Evolutionary conservation across 495 filamentous ascomycete genomes (phyloP), one percentile per base, ranked within the genome.

Genomic region (Neurospora terricola): DNA sequence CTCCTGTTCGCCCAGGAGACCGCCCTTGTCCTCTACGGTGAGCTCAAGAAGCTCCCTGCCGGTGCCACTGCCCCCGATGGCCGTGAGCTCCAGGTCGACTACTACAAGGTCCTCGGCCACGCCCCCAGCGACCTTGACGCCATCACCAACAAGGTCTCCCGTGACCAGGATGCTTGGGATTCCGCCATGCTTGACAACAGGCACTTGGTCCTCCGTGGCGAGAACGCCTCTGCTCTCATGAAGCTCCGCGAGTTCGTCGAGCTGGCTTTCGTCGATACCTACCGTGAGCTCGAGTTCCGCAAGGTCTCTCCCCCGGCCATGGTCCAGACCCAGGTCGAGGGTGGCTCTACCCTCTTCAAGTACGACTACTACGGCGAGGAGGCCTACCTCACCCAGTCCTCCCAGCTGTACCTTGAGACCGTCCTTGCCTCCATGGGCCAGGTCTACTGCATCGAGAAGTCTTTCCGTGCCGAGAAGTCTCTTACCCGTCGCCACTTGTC

Each of bases 281-380:
- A 95, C 81, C 90, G 91, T 76, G 91, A 94, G 77, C 87, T 91
- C 77, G 87, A 89, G 69, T 87, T 96, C 80, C 86, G 87, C 69
- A 95, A 98, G 82, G 94, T 99, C 68, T 92, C 91, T 54, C 96
- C 96, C 4, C 96, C 96, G 10, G 94, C 93, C 59, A 93, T 99
- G 84, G 96, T 98, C n/a, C 96, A 99, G 83, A 98, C 96, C 8
- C 94, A 98, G 83, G 96, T 98, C 73, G 96, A 99, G 84, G 96
- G 96, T 74, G 96, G 96, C 69, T 90, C 91, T 75, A 98, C 96
- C 3, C 90, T 99, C 42, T 99, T 99, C 85, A 90, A 90, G 48
- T 92, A 97, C 77, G 88, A 93, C 80, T 99, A 98, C 87, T 99
- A 98, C 83, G 92, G 91, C 76, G 92, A 98, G 82, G 90, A 90